Evolutionary conservation across 768 basidiomycete species (phyloP), one percentile per base, ranked within the genome.

Genomic region (Lepiota brunneoincarnata): DNA sequence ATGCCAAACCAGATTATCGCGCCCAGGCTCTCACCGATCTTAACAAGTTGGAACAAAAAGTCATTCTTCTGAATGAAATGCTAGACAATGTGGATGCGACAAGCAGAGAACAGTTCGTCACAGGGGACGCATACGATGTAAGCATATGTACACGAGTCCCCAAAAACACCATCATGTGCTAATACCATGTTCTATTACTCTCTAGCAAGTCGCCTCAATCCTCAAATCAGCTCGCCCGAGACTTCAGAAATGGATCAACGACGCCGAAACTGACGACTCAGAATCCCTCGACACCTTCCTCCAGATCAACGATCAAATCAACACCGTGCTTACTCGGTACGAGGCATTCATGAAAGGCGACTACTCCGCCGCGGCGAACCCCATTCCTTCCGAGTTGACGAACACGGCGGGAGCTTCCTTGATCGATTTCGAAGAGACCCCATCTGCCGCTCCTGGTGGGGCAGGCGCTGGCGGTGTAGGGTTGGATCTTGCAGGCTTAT

Each of bases 231-330:
- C 95, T 2, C 81, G 94, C 43, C 97, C 97, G 0, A 98, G 90
- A 73, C 81, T 98, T 41, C 97, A 99, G 70, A 96, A 93, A 64
- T 98, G 97, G 96, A 91, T 98, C 54, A 91, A 89, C 9, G 93
- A 98, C 61, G 93, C 93, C 15, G 89, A 93, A 62, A 78, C 84
- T 2, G 88, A 93, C 37, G 93, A 95, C 69, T 83, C 92, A 2
- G 93, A 94, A 59, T 90, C 92, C 28, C 81, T 98, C 60, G 95
- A 95, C 57, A 93, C 93, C 2, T 89, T 97, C 67, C 75, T 99
- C 15, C 84, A 98, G 67, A 95, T 95, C 57, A 99, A 99, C 68
- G 97, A 99, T 69, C 91, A 97, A 63, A 94, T 99, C 70, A 99
- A 99, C 72, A 89, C 83, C 17, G 93, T 94, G 12, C 69, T 98